Evolutionary conservation across 441 rosid genomes (phyloP).

Genomic region (Gossypium gossypioides): DNA sequence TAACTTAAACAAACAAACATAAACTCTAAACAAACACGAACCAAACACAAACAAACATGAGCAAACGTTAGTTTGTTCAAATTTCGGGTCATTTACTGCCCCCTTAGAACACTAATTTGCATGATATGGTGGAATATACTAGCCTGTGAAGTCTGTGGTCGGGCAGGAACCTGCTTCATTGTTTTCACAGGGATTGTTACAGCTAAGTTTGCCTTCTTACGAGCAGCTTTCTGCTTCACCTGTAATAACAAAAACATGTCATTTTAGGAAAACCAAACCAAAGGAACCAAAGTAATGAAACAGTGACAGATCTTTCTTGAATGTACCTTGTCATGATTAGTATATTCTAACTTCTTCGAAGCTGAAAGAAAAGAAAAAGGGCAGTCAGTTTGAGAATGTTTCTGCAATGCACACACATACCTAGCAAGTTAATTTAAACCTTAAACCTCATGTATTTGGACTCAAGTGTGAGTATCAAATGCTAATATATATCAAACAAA

Average conservation of each 20-base stretch:
- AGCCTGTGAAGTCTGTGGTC: conserved; percentile 33
- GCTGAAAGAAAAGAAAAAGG: conserved; percentile 33
- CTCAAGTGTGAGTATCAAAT: not conserved
- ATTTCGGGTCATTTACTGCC: too few relatives aligned
- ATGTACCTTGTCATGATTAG: conserved; percentile 47
- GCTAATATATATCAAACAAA: too few relatives aligned
- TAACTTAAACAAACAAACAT: too few relatives aligned
- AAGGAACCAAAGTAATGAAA: not conserved
- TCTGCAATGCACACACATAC: not conserved
- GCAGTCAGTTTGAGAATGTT: conserved; percentile 20
- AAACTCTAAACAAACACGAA: not conserved
- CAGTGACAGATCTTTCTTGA: conserved; percentile 6
- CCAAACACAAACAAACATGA: not conserved
- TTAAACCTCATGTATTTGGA: not conserved
- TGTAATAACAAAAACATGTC: conserved; percentile 20
- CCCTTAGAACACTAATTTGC: not conserved
- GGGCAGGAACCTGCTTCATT: conserved; percentile 35
- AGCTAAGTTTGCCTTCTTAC: conserved; percentile 38
- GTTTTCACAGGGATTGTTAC: conserved; percentile 35
- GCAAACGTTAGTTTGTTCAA: too few relatives aligned
- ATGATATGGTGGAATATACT: conserved; percentile 16
- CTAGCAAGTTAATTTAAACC: not conserved
- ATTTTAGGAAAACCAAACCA: not conserved
- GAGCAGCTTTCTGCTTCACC: conserved; percentile 36
- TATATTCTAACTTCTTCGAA: conserved; percentile 28